Evolutionary conservation across 2,329 filamentous ascomycete species (phyloP), one percentile per base, ranked within the genome.

Genomic region (Penicillium brasilianum): DNA sequence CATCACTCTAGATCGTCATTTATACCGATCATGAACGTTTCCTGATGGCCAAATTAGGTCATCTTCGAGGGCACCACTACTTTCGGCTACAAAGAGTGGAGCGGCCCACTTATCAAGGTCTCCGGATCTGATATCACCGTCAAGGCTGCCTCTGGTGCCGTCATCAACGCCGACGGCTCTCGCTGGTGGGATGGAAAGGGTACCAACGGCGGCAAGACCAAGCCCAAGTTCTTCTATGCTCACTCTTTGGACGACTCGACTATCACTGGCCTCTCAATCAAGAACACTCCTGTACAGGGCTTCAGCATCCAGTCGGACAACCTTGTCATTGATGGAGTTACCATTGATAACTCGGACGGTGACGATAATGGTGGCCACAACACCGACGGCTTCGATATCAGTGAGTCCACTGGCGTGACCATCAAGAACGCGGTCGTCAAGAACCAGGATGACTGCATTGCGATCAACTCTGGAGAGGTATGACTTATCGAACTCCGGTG

Each of bases 221-320:
- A 90, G 82, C 87, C 88, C 66, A 86, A 88, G 78, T 87, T 89
- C 78, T 88, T 88, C 80, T 82, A 76, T 65, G 82, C 82, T 20
- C 75, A 77, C 58, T 46, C 51, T 5, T 64, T 77, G 52, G 69
- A 67, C 22, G 64, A 72, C 52, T 77, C 74, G 14, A 70, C 66
- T 34, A 76, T 78, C 66, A 68, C 61, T 13, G 70, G 72, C 39
- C 61, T 78, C 9, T 67, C 71, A 18, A 70, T 78, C 65, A 68
- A 74, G 69, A 76, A 77, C 66, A 76, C 74, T 20, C 76, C 74
- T 6, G 72, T 77, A 7, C 75, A 77, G 65, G 73, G 70, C 16
- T 73, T 78, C 64, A 74, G 77, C 58, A 63, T 77, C 10, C 62
- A 75, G 55, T 80, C 82, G 11, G 83, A 88, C 69, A 77, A 76